A percentile compares a stretch with the other conserved stretches of the same genome.
These are phyloP conservation scores for Hansenula lynferdii DNA, from an alignment of 1,139 yeast species.

Conservation along the genomic window DNA sequence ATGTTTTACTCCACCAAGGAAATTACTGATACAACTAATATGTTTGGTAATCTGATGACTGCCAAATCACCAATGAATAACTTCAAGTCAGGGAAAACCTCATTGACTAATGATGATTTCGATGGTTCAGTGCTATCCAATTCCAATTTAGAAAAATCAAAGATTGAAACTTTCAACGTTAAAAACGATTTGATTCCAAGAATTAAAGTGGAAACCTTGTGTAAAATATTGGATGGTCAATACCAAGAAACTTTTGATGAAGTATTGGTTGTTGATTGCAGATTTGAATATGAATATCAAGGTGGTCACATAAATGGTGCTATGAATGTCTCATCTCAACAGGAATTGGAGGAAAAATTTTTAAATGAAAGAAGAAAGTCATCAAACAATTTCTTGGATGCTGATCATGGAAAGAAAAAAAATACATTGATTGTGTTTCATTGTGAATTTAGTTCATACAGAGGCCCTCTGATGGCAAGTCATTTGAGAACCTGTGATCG, in stretches of 20 bases:
- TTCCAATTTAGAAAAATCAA: slow-evolving; percentile 32
- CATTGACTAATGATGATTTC: slow-evolving; percentile 7
- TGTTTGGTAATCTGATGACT: slow-evolving; percentile 21
- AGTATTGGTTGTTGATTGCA: slow-evolving; percentile 70
- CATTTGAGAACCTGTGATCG: slow-evolving; percentile 85
- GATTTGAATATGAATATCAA: slow-evolving; percentile 84
- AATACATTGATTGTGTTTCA: slow-evolving; percentile 69
- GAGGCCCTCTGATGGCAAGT: slow-evolving; percentile 92
- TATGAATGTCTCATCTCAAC: slow-evolving; percentile 67
- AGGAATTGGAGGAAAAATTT: slow-evolving; percentile 54
- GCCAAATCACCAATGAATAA: slow-evolving; percentile 4
- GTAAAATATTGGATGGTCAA: slow-evolving; percentile 55
- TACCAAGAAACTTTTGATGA: slow-evolving; percentile 54
- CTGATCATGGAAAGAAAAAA: slow-evolving; percentile 20
- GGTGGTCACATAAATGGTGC: slow-evolving; percentile 94
- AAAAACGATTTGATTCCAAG: slow-evolving; percentile 66
- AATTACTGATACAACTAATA: slow-evolving; percentile 25
- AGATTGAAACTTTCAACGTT: slow-evolving; percentile 41
- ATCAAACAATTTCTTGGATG: slow-evolving; percentile 8
- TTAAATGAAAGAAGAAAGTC: slow-evolving; percentile 20
- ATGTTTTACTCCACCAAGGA: slow-evolving; percentile 51
- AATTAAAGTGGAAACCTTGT: slow-evolving; percentile 61
- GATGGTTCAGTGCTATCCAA: slow-evolving; percentile 12
- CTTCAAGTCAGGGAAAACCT: too few species aligned
- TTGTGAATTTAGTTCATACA: slow-evolving; percentile 88